phyloP scores from a whole-genome alignment of 805 yeast genomes.

The Priceomyces haplophilus region DNA sequence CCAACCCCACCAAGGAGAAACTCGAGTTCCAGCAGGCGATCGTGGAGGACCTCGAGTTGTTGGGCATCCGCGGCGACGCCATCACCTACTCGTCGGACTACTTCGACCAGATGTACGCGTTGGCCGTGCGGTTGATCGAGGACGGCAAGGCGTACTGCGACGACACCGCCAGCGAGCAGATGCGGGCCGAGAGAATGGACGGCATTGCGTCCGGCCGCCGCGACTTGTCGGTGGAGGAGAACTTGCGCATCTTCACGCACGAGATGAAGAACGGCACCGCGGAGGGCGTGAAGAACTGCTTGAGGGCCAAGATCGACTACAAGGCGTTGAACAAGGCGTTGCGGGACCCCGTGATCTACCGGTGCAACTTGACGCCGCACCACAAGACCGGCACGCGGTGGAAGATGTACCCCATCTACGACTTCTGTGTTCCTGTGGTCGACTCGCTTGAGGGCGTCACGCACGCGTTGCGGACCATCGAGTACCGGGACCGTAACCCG shows the following conservation, averaged over 20 bases:
- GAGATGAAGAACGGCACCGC: slow-evolving; percentile 95
- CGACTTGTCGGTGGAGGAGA: slow-evolving; percentile 91
- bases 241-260: slow-evolving; percentile 75
- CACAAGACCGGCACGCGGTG: slow-evolving; percentile 91
- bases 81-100: slow-evolving; percentile 91
- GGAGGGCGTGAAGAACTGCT: slow-evolving; percentile 85
- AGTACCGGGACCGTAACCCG: slow-evolving; percentile 97
- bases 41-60: slow-evolving; percentile 81
- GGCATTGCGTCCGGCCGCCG: slow-evolving; percentile 92
- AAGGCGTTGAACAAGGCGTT: slow-evolving; percentile 89
- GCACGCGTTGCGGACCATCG: slow-evolving; percentile 96
- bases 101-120: slow-evolving; percentile 86
- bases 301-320: slow-evolving; percentile 95
- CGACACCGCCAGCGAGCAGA: slow-evolving; percentile 88
- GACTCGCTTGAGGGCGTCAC: slow-evolving; percentile 97
- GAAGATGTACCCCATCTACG: slow-evolving; percentile 98
- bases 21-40: slow-evolving; percentile 92
- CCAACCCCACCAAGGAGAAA: slow-evolving; percentile 96
- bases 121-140: slow-evolving; percentile 81
- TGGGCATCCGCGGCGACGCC: slow-evolving; percentile 90
- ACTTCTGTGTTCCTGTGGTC: slow-evolving; percentile 96
- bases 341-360: slow-evolving; percentile 97
- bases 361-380: slow-evolving; percentile 96
- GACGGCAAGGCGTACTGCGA: slow-evolving; percentile 98
- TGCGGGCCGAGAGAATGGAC: slow-evolving; percentile 99